A percentile compares a stretch with the other conserved stretches of the same genome.
phyloP scores from a whole-genome alignment of 306 rosid genomes.

The Acacia confusa region DNA sequence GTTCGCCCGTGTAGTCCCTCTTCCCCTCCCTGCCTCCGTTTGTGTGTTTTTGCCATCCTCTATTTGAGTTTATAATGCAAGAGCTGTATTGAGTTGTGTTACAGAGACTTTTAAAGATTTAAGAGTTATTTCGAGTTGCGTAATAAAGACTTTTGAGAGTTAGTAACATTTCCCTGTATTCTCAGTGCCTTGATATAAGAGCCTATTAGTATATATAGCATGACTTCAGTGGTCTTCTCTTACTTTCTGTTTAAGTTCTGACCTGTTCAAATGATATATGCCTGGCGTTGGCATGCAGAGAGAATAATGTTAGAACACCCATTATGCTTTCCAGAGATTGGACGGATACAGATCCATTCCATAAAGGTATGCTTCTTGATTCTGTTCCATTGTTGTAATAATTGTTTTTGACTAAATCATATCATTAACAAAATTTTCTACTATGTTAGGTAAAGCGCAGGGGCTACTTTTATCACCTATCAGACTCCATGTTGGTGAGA shows the following conservation, averaged over 20 bases:
- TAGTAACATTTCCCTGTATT: background rate
- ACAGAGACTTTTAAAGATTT: too few species aligned
- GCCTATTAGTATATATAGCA: background rate
- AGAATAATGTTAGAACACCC: slow-evolving; percentile 32
- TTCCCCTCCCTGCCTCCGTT: background rate
- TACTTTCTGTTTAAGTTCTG: background rate
- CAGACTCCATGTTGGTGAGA: slow-evolving; percentile 43
- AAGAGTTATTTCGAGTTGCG: background rate
- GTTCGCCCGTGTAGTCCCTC: background rate
- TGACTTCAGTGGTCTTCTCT: background rate
- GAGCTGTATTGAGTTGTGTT: background rate
- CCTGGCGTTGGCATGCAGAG: slow-evolving; percentile 27
- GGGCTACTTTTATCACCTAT: slow-evolving; percentile 32
- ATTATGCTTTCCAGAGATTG: slow-evolving; percentile 42
- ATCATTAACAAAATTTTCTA: background rate
- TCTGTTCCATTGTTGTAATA: slow-evolving; percentile 11
- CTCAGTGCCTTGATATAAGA: background rate
- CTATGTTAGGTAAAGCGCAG: slow-evolving; percentile 38
- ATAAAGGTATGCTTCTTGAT: slow-evolving; percentile 38
- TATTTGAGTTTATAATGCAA: background rate
- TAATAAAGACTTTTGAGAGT: background rate
- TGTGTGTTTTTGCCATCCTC: background rate
- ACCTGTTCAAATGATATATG: background rate
- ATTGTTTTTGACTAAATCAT: slow-evolving; percentile 4
- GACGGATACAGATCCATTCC: slow-evolving; percentile 42